phyloP scores from a whole-genome alignment of 352 stramenopile species.

The Phytophthora quininea region DNA sequence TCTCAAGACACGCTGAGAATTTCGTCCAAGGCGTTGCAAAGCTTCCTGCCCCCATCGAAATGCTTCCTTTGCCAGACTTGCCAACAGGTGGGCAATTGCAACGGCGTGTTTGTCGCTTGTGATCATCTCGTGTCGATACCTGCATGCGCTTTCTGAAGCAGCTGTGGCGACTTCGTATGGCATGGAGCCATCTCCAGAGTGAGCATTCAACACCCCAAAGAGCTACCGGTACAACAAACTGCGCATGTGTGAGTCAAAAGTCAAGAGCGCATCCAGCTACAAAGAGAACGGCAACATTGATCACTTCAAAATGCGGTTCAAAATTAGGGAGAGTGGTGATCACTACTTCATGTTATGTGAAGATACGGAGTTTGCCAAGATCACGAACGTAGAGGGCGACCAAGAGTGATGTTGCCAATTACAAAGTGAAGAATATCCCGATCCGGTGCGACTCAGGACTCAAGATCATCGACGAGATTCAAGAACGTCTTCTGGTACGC shows the following conservation, averaged over 20 bases:
- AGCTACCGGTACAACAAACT: too few relatives aligned
- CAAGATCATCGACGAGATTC: too few relatives aligned
- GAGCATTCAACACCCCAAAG: too few relatives aligned
- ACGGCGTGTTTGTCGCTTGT: constrained; percentile 11
- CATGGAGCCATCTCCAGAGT: too few relatives aligned
- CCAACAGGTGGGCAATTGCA: neutral
- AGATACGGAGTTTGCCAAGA: neutral
- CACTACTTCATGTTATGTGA: neutral
- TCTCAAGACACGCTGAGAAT: too few relatives aligned
- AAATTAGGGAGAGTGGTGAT: neutral
- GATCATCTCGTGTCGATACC: constrained; percentile 4
- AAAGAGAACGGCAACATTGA: neutral
- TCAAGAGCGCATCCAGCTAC: neutral
- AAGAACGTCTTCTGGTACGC: too few relatives aligned
- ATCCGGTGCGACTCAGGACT: too few relatives aligned
- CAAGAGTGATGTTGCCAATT: too few relatives aligned
- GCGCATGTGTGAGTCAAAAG: too few relatives aligned
- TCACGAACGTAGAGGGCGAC: neutral
- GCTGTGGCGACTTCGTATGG: constrained; percentile 7
- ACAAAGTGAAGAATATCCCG: too few relatives aligned
- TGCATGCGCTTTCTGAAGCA: neutral
- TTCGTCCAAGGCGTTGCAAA: too few relatives aligned
- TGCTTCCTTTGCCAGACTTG: neutral
- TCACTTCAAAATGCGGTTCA: neutral
- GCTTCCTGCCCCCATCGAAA: constrained; percentile 10